A percentile compares a stretch with the other conserved stretches of the same genome.
phyloP scores from a whole-genome alignment of 2,329 filamentous ascomycete genomes.

The Exophiala sideris region DNA sequence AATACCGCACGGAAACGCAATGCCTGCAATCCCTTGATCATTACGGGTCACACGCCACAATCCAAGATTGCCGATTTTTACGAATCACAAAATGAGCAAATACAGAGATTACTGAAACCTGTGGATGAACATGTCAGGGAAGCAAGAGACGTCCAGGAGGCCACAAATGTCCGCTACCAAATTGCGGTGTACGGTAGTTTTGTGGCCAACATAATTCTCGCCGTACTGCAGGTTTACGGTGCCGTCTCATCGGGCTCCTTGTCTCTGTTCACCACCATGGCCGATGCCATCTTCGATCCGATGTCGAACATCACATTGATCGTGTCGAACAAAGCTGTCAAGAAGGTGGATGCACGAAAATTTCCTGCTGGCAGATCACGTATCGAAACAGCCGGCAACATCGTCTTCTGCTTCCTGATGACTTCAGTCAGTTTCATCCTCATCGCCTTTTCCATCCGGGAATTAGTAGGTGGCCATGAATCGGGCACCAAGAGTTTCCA shows the following conservation, averaged over 20 bases:
- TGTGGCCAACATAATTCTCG: slow-evolving; percentile 73
- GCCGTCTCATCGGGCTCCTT: slow-evolving; percentile 84
- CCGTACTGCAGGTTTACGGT: slow-evolving; percentile 81
- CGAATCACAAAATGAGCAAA: slow-evolving; percentile 86
- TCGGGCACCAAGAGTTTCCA: slow-evolving; percentile 65
- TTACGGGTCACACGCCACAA: slow-evolving; percentile 33
- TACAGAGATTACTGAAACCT: slow-evolving; percentile 83
- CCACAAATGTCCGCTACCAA: slow-evolving; percentile 67
- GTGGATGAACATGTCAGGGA: slow-evolving; percentile 86
- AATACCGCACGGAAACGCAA: slow-evolving; percentile 76
- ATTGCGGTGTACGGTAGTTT: slow-evolving; percentile 67
- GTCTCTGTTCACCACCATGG: slow-evolving; percentile 96
- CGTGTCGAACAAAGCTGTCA: slow-evolving; percentile 80
- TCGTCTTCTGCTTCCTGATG: slow-evolving; percentile 96
- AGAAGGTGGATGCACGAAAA: slow-evolving; percentile 75
- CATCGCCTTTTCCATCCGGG: slow-evolving; percentile 78
- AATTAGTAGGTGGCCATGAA: slow-evolving; percentile 55
- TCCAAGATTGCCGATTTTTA: slow-evolving; percentile 76
- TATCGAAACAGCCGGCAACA: slow-evolving; percentile 93
- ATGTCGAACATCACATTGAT: slow-evolving; percentile 85
- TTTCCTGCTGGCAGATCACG: slow-evolving; percentile 92
- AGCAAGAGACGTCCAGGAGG: slow-evolving; percentile 73
- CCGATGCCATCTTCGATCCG: slow-evolving; percentile 90
- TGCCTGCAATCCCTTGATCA: slow-evolving; percentile 41
- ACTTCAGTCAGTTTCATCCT: slow-evolving; percentile 85